Percentiles rank a stretch among this genome's conserved stretches.
These are phyloP conservation scores for Aristolochia fimbriata DNA, from an alignment of 164 flowering plant genomes.

Conservation along the genomic window DNA sequence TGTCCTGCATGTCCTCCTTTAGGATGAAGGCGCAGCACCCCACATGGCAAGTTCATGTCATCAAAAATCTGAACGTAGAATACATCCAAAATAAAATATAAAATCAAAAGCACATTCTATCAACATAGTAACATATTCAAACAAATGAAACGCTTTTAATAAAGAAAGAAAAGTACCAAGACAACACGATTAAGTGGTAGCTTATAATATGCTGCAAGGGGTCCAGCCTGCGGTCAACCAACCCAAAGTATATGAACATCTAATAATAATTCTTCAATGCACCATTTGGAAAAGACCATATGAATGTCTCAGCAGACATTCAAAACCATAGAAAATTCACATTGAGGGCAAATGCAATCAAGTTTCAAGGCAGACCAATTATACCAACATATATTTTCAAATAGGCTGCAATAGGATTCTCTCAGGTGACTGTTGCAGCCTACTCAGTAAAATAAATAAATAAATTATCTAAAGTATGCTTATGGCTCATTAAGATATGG, in stretches of 20 bases:
- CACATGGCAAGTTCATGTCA: conserved; percentile 90
- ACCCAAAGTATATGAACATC: conserved; percentile 1
- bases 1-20: conserved; percentile 83
- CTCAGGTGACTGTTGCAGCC: too few relatives aligned
- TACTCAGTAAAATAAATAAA: too few relatives aligned
- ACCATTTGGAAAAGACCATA: background rate
- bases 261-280: background rate
- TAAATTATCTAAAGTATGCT: too few relatives aligned
- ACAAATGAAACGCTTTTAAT: background rate
- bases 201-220: conserved; percentile 90
- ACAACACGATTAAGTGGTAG: conserved; percentile 86
- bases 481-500: too few relatives aligned
- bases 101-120: background rate
- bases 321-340: too few relatives aligned
- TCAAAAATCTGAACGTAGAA: conserved; percentile 22
- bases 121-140: background rate
- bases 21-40: conserved; percentile 74
- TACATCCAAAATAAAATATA: background rate
- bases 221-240: conserved; percentile 51
- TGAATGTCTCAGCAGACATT: too few relatives aligned
- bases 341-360: too few relatives aligned
- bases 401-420: too few relatives aligned
- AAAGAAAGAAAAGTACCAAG: conserved; percentile 39
- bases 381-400: too few relatives aligned
- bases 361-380: too few relatives aligned